Evolutionary conservation across 495 filamentous ascomycete genomes (phyloP).

Genomic region (Penicillium desertorum): DNA sequence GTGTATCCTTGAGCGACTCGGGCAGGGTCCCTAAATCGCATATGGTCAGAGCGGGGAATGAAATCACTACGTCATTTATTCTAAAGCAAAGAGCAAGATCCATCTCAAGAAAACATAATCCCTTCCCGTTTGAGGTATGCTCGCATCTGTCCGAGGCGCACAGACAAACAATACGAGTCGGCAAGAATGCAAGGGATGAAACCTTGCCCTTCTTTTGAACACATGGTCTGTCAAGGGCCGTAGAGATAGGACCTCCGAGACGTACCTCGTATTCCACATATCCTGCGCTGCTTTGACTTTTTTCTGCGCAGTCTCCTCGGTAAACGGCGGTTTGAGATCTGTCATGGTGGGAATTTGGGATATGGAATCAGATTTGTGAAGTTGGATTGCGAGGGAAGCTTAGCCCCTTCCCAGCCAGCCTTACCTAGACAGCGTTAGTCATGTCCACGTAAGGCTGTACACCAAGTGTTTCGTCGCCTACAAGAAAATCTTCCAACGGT

Average conservation of each 20-base stretch:
- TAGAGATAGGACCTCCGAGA: constrained; percentile 5
- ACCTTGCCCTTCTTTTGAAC: constrained; percentile 20
- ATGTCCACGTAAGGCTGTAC: not conserved
- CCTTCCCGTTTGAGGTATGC: constrained; percentile 1
- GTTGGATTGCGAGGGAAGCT: not conserved
- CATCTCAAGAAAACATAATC: not conserved
- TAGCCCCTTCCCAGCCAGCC: not conserved
- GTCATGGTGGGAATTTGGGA: constrained; percentile 41
- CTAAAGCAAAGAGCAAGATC: not conserved
- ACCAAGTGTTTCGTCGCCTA: not conserved
- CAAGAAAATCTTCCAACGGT: not conserved
- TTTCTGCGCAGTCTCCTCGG: constrained; percentile 62
- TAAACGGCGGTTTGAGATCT: constrained; percentile 74
- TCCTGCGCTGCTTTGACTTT: constrained; percentile 88
- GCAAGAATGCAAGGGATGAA: constrained; percentile 36
- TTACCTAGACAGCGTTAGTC: not conserved
- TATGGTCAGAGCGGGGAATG: constrained; percentile 22
- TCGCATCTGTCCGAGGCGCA: constrained; percentile 17
- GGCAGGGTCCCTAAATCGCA: constrained; percentile 54
- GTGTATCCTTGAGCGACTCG: constrained; percentile 74
- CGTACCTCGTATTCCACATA: constrained; percentile 79
- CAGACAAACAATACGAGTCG: constrained; percentile 18
- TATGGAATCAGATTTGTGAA: not conserved
- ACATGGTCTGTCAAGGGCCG: constrained; percentile 21
- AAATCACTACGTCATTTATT: constrained; percentile 17